Base-by-base conservation (phyloP, 192 early-diverging fungal genomes). In the Bifiguratus adelaidae region DNA sequence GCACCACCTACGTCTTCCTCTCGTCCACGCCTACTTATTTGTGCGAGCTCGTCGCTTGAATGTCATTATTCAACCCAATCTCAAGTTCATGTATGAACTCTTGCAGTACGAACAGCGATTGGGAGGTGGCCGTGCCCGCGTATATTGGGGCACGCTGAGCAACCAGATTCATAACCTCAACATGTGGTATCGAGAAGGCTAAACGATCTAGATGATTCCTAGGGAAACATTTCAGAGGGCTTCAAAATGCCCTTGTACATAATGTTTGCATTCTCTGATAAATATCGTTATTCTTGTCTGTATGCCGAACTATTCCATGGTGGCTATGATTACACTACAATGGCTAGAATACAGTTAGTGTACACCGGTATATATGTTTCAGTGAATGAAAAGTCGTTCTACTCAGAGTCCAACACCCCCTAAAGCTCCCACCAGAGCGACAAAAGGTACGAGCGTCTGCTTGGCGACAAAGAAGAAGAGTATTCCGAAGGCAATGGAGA, bases 401-500 rank as follows among this genome's bases (percentile, higher is more conserved):
- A 13, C n/a, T 43, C 29, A 57, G 23, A 57, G 11, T 8, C 50
- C 56, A 20, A 65, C 56, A 55, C 57, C 58, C n/a, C 55, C 62
- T 42, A 65, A 46, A 12, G 51, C 62, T 46, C 62, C 56, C 13
- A 67, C 21, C 20, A 48, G 38, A 26, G 30, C 51, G 4, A 61
- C 23, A 36, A 53, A 78, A 3, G 75, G 75, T 19, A 74, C 72
- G 3, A 78, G 50, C 7, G 66, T 61, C 30, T 56, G 50, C 27
- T 62, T 63, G 0, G 78, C 65, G 6, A 63, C 73, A 50, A 88
- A 86, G 57, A 86, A 91, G 48, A 88, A 87, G 24, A 91, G 47
- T 40, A 91, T 73, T 13, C 89, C 89, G 68, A 91, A 84, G 19
- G 80, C 80, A 52, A 91, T 91, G 6, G 81, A 85, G 26, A 92